Evolutionary conservation across 179 eudicot genomes (phyloP), one percentile per base, ranked within the genome.

Genomic region (Heliamphora pulchella): DNA sequence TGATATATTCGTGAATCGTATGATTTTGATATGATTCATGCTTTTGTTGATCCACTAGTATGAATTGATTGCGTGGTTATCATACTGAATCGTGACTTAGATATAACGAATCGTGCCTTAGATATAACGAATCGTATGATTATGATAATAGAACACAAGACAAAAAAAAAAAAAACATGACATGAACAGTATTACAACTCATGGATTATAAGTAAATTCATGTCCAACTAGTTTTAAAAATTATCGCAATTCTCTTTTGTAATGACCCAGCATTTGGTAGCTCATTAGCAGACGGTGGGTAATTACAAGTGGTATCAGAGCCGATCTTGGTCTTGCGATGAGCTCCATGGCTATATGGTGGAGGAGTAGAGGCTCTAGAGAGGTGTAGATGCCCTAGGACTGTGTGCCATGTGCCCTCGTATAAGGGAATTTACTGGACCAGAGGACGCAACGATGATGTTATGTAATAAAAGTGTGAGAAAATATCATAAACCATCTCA

Each of bases 341-440:
- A 51, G 53, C 54, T 44, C 2, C 22, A n/a, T 15, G 73, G 4
- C 22, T 41, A 15, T 68, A 1, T 14, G 14, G 43, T 68, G 5
- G 51, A 68, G 51, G 20, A 69, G 73, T 15, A 69, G 73, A 46
- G 73, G 22, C 73, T 69, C 10, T 20, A 17, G 53, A 63, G 68
- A 63, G 43, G 71, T 41, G 44, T 3, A 65, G 31, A 20, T 8
- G 70, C 70, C 70, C 5, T 31, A 43, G 68, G 54, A 13, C 20
- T 8, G 68, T 3, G 1, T 22, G 20, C 68, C 44, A 31, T 31
- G 39, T 31, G 39, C 39, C 39, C 39, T 31, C 39, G 39, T 31
- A 31, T 31, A 31, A 31, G 39, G 39, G 39, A 31, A 31, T 31
- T 31, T 31, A 31, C 39, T 31, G 39, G 39, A 31, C 39, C 39